These are phyloP conservation scores for Cyberlindnera saturnus DNA, from an alignment of 805 yeast species.

Conservation along the genomic window DNA sequence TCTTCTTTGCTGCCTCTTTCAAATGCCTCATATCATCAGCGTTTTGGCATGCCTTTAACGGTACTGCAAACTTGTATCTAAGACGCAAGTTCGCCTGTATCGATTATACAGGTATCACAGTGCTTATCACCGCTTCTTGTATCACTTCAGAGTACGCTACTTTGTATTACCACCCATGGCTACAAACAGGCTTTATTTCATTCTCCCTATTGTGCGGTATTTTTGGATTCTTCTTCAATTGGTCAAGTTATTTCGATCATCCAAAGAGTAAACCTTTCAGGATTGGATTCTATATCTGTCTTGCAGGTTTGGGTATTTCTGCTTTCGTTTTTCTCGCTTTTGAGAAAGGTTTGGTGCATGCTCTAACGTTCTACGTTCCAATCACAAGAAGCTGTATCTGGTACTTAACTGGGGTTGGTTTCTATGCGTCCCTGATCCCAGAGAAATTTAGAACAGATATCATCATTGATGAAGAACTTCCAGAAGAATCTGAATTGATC, in stretches of 20 bases:
- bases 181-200: conserved; percentile 45
- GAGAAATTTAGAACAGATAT: conserved; percentile 82
- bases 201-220: conserved; percentile 63
- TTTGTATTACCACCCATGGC: conserved; percentile 50
- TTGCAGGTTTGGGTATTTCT: conserved; percentile 69
- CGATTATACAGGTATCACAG: conserved; percentile 91
- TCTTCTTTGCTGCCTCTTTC: conserved; percentile 66
- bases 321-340: conserved; percentile 53
- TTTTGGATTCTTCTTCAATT: conserved; percentile 72
- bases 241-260: conserved; percentile 88
- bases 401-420: conserved; percentile 77
- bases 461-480: conserved; percentile 39
- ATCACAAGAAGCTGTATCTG: conserved; percentile 64
- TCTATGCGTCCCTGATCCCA: conserved; percentile 84
- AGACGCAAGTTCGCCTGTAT: conserved; percentile 84
- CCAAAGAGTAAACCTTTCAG: conserved; percentile 80
- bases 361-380: conserved; percentile 58
- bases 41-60: conserved; percentile 88
- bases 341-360: conserved; percentile 47
- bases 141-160: conserved; percentile 80
- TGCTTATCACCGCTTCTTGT: conserved; percentile 83
- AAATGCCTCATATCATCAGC: conserved; percentile 76
- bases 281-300: conserved; percentile 70
- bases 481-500: conserved; percentile 29
- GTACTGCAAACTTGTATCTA: conserved; percentile 56